Evolutionary conservation across 1,139 yeast species (phyloP), one percentile per base, ranked within the genome.

Genomic region (Candida sanyaensis): DNA sequence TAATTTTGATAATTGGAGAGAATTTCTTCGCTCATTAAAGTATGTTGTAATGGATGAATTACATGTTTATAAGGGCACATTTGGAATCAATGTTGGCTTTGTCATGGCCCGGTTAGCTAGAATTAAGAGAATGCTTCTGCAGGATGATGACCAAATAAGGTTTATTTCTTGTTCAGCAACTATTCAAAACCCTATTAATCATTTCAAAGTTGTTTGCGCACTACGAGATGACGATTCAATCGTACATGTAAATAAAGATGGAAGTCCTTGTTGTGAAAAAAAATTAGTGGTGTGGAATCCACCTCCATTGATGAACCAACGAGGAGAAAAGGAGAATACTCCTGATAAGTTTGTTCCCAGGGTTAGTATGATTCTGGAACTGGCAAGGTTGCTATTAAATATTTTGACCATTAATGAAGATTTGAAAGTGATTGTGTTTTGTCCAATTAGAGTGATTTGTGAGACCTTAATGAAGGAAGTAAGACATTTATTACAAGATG

Each of bases 141-240:
- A 50, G 6, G 51, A 42, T 27, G 52, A 50, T 7, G 40, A 2
- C 6, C 52, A 67, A 1, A 58, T 88, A 39, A 80, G 78, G 49
- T 89, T 88, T 59, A 82, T 93, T 6, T 88, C 96, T 1, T 92
- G 99, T 66, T 91, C 98, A 0, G 99, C 99, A 0, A 93, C 99
- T 0, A 80, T 93, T 48, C 79, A 80, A 51, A 77, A 84, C 42
- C 97, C 99, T 0, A 69, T 70, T 0, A 59, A 73, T 5, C 95
- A 90, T 59, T 88, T 92, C 83, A 65, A 79, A 41, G 71, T 81
- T 2, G 76, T 93, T 36, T 89, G 93, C 60, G 92, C 96, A 0
- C 69, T 90, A 6, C 66, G 70, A 0, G 66, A 68, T 1, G 57
- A 64, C 0, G 73, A 71, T 1, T 55, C 61, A 1, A 74, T 87